Conservation (phyloP, 257 asterid genomes). For the Solanum tarijense region DNA sequence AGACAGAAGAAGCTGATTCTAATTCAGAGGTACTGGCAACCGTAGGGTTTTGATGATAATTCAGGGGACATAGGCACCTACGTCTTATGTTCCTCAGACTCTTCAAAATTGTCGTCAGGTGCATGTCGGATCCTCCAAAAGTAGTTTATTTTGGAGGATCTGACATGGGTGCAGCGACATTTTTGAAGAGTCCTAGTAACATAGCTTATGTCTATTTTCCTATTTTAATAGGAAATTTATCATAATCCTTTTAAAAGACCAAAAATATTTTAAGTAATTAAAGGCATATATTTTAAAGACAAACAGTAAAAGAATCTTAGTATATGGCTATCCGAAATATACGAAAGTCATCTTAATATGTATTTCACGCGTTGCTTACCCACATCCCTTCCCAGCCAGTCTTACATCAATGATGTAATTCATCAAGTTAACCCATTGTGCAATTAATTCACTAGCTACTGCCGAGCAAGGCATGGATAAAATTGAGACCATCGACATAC, state of each 20-base stretch:
- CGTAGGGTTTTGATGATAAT: not conserved
- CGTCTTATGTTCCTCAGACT: not conserved
- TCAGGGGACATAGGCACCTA: not conserved
- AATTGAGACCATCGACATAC: not conserved
- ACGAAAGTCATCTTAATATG: not conserved
- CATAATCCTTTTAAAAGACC: not conserved
- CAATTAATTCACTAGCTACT: conserved; percentile 1
- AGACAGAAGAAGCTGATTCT: not conserved
- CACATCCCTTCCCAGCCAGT: not conserved
- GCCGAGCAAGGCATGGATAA: conserved; percentile 9
- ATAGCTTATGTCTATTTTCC: not conserved
- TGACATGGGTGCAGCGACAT: not conserved
- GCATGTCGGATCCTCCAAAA: not conserved
- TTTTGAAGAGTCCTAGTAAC: not conserved
- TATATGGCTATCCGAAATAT: not conserved
- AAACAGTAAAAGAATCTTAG: not conserved
- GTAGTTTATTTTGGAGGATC: not conserved
- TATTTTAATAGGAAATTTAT: not conserved
- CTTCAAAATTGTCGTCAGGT: not conserved
- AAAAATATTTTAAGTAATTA: not conserved
- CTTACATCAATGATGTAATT: not conserved
- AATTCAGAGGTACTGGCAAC: not conserved
- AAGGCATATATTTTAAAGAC: not conserved
- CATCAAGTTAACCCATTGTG: not conserved
- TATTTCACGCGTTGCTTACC: not conserved